Evolutionary conservation across 2,329 filamentous ascomycete genomes (phyloP), one percentile per base, ranked within the genome.

Genomic region (Diplocarpon mali): DNA sequence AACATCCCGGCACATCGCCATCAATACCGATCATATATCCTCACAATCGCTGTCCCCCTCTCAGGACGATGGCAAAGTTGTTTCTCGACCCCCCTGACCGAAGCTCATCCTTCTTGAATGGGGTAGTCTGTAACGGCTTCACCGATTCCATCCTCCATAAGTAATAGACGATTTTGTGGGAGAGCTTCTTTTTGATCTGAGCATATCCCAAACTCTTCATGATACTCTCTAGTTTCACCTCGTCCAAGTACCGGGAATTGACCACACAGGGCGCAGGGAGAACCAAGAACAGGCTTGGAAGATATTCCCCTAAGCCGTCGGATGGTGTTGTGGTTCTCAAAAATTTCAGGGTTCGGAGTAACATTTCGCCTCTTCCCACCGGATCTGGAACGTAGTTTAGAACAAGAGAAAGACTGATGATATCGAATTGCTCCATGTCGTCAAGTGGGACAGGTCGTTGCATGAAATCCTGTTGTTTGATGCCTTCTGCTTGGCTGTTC

Each of bases 401-500:
- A 5, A 98, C 92, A 42, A 98, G 69, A 8, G 88, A 95, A 17
- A 98, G 70, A 40, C 88, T 95, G 57, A 98, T 82, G 41, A 96
- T 76, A 61, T 98, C 86, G 61, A 96, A 96, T 16, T 69, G 69
- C 34, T 88, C 79, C 0, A 67, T 63, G 5, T 73, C 68, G 16
- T 71, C 62, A 5, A 60, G 61, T 0, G 90, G 90, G 2, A 90
- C 64, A 0, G 88, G 85, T 20, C 88, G 74, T 54, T 86, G 68
- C 89, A 98, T 95, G 59, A 98, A 96, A 63, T 98, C 87, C 61
- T 95, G 87, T 63, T 93, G 79, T 46, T 80, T 61, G 53, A 98
- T 98, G 0, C 78, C 80, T 1, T 81, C 71, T 38, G 80, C 81
- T 60, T 94, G 87, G 48, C 88, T 92, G 64, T 93, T 85, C 45